Conservation (phyloP, 2,329 filamentous ascomycete species). For the Trematosphaeria pertusa region DNA sequence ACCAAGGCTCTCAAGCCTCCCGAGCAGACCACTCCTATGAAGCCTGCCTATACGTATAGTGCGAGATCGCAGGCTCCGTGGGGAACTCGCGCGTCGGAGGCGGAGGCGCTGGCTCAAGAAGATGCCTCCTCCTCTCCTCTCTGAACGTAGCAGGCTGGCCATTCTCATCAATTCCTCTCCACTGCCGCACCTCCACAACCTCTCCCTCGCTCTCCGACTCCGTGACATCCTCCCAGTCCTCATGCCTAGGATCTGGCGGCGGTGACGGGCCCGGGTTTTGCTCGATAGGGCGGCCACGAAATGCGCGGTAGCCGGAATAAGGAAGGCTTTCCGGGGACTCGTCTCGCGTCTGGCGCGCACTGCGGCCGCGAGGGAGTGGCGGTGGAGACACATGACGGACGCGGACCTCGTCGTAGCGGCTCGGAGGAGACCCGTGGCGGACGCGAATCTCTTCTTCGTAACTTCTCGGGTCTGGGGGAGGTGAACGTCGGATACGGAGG, state of each 20-base stretch:
- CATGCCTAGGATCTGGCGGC: conserved; percentile 10
- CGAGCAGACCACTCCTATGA: no score
- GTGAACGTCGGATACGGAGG: conserved; percentile 23
- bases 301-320: conserved; percentile 8
- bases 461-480: conserved; percentile 15
- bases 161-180: conserved; percentile 38
- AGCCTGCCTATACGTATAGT: no score
- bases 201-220: conserved; percentile 32
- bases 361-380: conserved; percentile 8
- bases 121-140: conserved; percentile 28
- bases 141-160: conserved; percentile 34
- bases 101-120: conserved; percentile 18
- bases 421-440: conserved; percentile 17
- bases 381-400: conserved; percentile 21
- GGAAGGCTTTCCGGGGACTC: conserved; percentile 11
- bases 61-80: no score
- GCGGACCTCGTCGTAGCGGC: conserved; percentile 19
- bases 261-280: conserved; percentile 1
- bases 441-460: conserved; percentile 25
- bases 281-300: not conserved
- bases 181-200: conserved; percentile 29
- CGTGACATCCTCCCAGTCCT: conserved; percentile 31
- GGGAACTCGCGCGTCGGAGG: conserved; percentile 5
- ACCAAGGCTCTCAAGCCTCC: no score
- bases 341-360: conserved; percentile 6